A percentile compares a stretch with the other conserved stretches of the same genome.
These are phyloP conservation scores for Bifiguratus adelaidae DNA, from an alignment of 192 early-diverging fungal species.

Conservation along the genomic window DNA sequence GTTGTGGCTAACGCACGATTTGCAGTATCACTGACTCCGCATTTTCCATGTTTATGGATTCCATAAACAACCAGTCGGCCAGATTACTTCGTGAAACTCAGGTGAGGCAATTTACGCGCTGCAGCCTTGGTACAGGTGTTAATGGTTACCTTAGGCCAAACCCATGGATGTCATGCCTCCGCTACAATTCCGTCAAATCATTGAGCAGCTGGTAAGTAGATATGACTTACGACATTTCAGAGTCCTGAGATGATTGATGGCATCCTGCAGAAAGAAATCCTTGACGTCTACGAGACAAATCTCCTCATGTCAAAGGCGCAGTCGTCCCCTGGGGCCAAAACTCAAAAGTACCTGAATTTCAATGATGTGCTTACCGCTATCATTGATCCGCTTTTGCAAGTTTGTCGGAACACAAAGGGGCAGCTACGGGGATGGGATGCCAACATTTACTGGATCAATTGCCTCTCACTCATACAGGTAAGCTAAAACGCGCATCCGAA, in stretches of 20 bases:
- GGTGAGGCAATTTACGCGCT: constrained; percentile 11
- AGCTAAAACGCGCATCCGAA: background rate
- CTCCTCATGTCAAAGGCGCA: constrained; percentile 64
- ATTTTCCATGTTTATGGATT: constrained; percentile 44
- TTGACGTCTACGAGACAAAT: too few species aligned
- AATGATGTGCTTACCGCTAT: constrained; percentile 51
- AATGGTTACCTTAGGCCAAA: constrained; percentile 26
- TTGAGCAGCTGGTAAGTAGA: constrained; percentile 48
- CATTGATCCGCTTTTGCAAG: constrained; percentile 63
- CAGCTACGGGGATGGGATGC: constrained; percentile 43
- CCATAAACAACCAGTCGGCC: constrained; percentile 34
- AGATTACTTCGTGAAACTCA: constrained; percentile 30
- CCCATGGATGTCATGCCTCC: constrained; percentile 47
- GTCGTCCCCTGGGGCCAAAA: constrained; percentile 35
- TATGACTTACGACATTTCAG: too few species aligned
- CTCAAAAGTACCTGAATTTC: too few species aligned
- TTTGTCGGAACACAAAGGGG: constrained; percentile 48
- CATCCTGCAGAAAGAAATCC: constrained; percentile 55
- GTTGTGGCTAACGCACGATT: background rate
- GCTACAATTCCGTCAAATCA: constrained; percentile 51
- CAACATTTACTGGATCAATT: constrained; percentile 70
- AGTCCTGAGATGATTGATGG: background rate
- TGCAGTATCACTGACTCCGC: constrained; percentile 39
- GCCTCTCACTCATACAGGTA: constrained; percentile 63
- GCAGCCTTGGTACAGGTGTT: constrained; percentile 2